Evolutionary conservation across 495 filamentous ascomycete species (phyloP), one percentile per base, ranked within the genome.

Genomic region (Hypoxylon intermedium): DNA sequence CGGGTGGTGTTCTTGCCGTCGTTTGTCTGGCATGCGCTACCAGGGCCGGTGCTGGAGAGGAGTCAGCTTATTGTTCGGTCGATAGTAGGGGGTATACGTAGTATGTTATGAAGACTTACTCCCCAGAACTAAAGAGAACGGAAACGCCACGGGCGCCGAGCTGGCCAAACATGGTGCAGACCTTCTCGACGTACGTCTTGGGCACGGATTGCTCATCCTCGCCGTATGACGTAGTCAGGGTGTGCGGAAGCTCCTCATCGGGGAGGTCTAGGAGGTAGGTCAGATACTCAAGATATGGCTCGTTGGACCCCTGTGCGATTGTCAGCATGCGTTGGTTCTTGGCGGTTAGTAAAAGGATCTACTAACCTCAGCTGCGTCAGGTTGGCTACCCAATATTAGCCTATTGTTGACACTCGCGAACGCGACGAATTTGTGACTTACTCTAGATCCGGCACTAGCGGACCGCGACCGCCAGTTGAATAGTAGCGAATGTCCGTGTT

Each of bases 171-270:
- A 90, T 82, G 68, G 86, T 84, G 78, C 91, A 93, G 0, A 90
- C 87, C 41, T 77, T 81, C 42, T 77, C 72, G 47, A 88, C 85
- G 63, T 91, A 93, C 0, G 76, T 65, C 31, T 76, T 68, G 0
- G 89, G 89, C 0, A 94, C 81, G 5, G 83, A 87, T 74, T 92
- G 74, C 71, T 96, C 91, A 43, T 91, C 83, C 58, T 93, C 90
- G 23, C 89, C 90, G 67, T 96, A 96, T 0, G 87, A 91, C 38
- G 85, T 91, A 28, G 87, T 86, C 47, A 96, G 80, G 9, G 88
- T 86, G 49, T 89, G 84, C 0, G 90, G 91, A 2, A 94, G 80
- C 4, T 85, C 76, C 9, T 51, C 24, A 55, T 75, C 71, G 0
- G 80, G 71, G 0, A 83, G 68, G 9, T 58, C 52, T 6, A 77